Evolutionary conservation across 1,139 yeast species (phyloP).

Genomic region (Wickerhamomyces sp.): DNA sequence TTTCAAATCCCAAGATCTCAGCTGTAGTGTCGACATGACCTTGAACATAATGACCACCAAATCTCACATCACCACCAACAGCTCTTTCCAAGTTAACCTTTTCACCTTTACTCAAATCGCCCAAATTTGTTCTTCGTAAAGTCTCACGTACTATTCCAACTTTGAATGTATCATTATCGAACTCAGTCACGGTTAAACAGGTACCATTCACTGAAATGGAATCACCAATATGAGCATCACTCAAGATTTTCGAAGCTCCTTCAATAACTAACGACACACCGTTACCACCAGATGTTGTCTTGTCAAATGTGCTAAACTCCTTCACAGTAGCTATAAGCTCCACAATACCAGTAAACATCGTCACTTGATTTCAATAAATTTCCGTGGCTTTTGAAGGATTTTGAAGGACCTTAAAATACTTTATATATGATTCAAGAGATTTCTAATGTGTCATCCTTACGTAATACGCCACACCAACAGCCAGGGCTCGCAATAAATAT

Average conservation of each 20-base stretch:
- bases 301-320: conserved; percentile 40
- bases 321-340: conserved; percentile 64
- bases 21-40: conserved; percentile 97
- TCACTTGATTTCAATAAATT: background rate
- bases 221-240: conserved; percentile 88
- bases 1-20: conserved; percentile 43
- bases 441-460: too few relatives aligned
- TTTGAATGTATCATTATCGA: conserved; percentile 55
- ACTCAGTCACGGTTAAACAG: conserved; percentile 92
- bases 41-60: conserved; percentile 97
- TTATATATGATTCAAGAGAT: too few relatives aligned
- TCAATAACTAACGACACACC: conserved; percentile 71
- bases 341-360: conserved; percentile 93
- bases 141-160: conserved; percentile 96
- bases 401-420: too few relatives aligned
- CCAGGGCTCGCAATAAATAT: too few relatives aligned
- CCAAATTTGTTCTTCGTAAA: conserved; percentile 73
- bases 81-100: conserved; percentile 90
- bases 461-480: background rate
- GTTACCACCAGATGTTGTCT: conserved; percentile 62
- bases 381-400: background rate
- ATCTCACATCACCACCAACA: conserved; percentile 71
- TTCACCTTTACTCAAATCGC: conserved; percentile 49
- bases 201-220: conserved; percentile 86
- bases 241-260: conserved; percentile 59